phyloP scores from a whole-genome alignment of 768 basidiomycete species.

The Lactarius hatsudake region DNA sequence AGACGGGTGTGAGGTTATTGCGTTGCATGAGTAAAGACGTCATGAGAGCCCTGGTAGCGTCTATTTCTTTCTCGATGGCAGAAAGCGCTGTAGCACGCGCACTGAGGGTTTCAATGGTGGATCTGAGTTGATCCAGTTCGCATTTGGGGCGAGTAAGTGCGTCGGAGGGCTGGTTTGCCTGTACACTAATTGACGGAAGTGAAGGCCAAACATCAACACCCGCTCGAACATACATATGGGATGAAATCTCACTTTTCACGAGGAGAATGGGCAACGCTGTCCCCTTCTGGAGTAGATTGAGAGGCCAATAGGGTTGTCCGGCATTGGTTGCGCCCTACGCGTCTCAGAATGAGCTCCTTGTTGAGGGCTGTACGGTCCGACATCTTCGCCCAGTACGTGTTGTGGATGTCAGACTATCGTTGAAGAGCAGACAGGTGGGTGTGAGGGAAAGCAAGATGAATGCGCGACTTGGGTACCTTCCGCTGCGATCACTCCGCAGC shows the following conservation, averaged over 20 bases:
- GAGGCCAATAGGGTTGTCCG: not conserved
- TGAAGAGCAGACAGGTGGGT: not conserved
- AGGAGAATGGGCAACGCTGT: not conserved
- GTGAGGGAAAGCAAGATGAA: not conserved
- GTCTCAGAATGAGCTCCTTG: slow-evolving; percentile 6
- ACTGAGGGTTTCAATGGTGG: not conserved
- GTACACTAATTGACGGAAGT: not conserved
- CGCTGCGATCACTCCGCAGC: not conserved
- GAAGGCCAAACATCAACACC: not conserved
- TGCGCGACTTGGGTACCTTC: not conserved
- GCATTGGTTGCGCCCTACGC: not conserved
- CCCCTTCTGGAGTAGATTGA: not conserved
- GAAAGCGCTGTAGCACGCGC: slow-evolving; percentile 4
- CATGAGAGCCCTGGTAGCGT: not conserved
- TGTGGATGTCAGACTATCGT: not conserved
- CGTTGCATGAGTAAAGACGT: slow-evolving; percentile 3
- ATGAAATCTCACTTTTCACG: slow-evolving; percentile 4
- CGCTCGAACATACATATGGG: not conserved
- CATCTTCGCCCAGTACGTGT: not conserved
- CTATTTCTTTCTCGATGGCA: slow-evolving; percentile 8
- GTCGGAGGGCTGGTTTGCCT: not conserved
- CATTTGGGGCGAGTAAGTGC: not conserved
- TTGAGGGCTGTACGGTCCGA: not conserved
- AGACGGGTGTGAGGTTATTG: slow-evolving; percentile 15
- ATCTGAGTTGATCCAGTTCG: not conserved